Percentiles rank a stretch among this genome's conserved stretches.
phyloP scores from a whole-genome alignment of 305 asterid species.

The Fraxinus sp. region DNA sequence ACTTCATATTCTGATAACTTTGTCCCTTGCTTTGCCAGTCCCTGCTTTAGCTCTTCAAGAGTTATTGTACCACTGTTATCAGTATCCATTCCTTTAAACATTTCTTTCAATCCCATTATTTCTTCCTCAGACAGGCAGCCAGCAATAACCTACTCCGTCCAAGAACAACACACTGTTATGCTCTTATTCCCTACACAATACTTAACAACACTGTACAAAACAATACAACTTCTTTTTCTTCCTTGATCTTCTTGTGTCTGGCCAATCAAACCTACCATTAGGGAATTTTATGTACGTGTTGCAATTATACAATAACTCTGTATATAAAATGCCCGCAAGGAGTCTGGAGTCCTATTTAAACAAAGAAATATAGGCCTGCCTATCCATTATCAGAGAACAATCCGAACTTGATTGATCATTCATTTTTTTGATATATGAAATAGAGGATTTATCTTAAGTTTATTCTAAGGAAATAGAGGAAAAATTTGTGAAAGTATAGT shows the following conservation, averaged over 20 bases:
- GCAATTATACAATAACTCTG: neutral
- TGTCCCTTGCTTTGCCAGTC: slow-evolving; percentile 54
- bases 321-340: neutral
- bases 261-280: neutral
- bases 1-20: slow-evolving; percentile 53
- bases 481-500: neutral
- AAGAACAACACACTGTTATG: neutral
- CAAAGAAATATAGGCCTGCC: neutral
- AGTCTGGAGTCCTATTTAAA: neutral
- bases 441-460: neutral
- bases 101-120: slow-evolving; percentile 62
- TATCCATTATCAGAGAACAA: neutral
- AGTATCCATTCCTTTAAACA: slow-evolving; percentile 65
- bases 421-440: neutral
- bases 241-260: neutral
- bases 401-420: neutral
- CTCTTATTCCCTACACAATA: neutral
- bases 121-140: slow-evolving; percentile 71
- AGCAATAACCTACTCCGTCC: slow-evolving; percentile 47
- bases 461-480: neutral
- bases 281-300: neutral
- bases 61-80: slow-evolving; percentile 71
- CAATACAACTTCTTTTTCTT: neutral
- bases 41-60: slow-evolving; percentile 61
- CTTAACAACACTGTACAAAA: neutral